A percentile compares a stretch with the other conserved stretches of the same genome.
Conservation (phyloP, 768 basidiomycete genomes). For the Boletus subparvulus region DNA sequence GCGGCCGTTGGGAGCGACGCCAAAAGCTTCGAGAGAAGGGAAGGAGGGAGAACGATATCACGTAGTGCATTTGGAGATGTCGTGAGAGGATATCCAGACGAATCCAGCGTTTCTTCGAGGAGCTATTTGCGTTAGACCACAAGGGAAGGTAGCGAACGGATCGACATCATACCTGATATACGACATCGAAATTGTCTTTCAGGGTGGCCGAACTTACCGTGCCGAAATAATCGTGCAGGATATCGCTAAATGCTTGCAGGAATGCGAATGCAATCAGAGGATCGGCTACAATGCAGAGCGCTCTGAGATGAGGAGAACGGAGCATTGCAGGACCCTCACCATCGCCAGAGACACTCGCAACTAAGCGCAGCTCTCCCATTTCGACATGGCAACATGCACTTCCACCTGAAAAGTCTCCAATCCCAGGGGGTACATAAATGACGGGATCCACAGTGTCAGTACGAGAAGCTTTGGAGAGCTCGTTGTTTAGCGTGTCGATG, state of each 20-base stretch:
- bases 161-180: conserved; percentile 71
- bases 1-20: conserved; percentile 34
- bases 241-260: conserved; percentile 79
- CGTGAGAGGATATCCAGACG: conserved; percentile 88
- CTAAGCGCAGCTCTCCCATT: conserved; percentile 69
- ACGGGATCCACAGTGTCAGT: conserved; percentile 69
- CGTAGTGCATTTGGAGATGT: conserved; percentile 87
- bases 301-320: neutral
- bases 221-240: conserved; percentile 85
- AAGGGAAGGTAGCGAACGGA: neutral
- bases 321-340: conserved; percentile 41
- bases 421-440: conserved; percentile 54
- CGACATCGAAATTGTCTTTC: conserved; percentile 91
- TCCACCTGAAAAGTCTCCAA: conserved; percentile 41
- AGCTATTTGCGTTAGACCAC: conserved; percentile 47
- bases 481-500: conserved; percentile 80
- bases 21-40: conserved; percentile 73
- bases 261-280: conserved; percentile 90
- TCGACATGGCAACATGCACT: conserved; percentile 84
- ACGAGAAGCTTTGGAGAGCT: conserved; percentile 55
- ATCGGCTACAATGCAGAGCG: conserved; percentile 56
- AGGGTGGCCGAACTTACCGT: conserved; percentile 75
- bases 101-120: conserved; percentile 92
- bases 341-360: conserved; percentile 83
- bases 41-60: conserved; percentile 92